Evolutionary conservation across 202 grass and related monocot genomes (phyloP).

Genomic region (Digitaria exilis): DNA sequence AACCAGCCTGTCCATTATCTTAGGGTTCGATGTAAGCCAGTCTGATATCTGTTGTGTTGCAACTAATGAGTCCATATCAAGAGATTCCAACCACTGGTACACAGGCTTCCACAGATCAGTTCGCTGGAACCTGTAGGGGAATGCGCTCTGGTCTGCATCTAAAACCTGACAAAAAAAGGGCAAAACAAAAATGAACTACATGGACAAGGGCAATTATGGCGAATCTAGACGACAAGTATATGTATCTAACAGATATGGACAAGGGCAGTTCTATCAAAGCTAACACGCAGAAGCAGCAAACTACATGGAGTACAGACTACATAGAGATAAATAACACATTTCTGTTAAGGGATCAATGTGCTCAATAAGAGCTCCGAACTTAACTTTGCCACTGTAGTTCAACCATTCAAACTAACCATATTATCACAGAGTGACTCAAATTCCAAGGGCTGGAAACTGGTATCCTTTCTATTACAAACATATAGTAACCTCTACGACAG

Average conservation of each 20-base stretch:
- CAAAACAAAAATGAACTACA: constrained; percentile 5
- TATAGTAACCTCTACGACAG: background rate
- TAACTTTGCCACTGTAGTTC: background rate
- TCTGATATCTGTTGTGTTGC: constrained; percentile 77
- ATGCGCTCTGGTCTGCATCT: constrained; percentile 70
- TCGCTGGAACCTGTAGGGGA: constrained; percentile 88
- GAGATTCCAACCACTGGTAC: constrained; percentile 82
- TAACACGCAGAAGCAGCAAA: background rate
- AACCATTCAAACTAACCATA: background rate
- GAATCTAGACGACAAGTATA: background rate
- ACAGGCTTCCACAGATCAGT: constrained; percentile 96
- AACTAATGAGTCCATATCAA: constrained; percentile 73
- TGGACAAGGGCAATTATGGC: constrained; percentile 9
- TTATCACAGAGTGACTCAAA: background rate
- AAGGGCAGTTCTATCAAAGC: background rate
- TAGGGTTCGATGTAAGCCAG: constrained; percentile 72
- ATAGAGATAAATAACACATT: background rate
- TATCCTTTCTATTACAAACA: constrained; percentile 7
- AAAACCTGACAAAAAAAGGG: constrained; percentile 48
- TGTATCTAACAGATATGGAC: background rate
- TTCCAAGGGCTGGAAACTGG: background rate
- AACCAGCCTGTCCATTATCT: constrained; percentile 66
- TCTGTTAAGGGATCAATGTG: background rate
- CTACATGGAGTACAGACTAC: background rate
- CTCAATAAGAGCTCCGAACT: background rate